Evolutionary conservation across 495 filamentous ascomycete genomes (phyloP), one percentile per base, ranked within the genome.

Genomic region (Cercophora samala): DNA sequence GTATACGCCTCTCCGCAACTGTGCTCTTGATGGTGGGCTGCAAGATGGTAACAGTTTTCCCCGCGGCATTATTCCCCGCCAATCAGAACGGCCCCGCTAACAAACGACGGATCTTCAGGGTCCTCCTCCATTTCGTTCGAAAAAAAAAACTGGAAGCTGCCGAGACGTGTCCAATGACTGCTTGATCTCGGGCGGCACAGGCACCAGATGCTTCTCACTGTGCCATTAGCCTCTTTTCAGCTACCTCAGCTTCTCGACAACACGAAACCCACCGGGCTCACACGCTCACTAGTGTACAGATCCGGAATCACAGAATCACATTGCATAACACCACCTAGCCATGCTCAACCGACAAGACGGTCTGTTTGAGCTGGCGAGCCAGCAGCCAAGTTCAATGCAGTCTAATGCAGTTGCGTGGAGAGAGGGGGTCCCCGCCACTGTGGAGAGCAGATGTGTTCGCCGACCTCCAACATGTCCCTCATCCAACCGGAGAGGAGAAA

Each of bases 41-140:
- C 51, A 52, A 54, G 46, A 64, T 62, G 21, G 55, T 46, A 63
- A 52, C 55, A 26, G 24, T 19, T 22, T 26, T 61, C 26, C 63
- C 54, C 63, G 32, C 60, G 18, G 19, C 58, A 56, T 24, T 65
- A 21, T 61, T 23, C 29, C 64, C 23, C 54, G 37, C 9, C 32
- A 21, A 56, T 53, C 29, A 54, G 24, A 53, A 46, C 15, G 13
- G 37, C 37, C 37, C 37, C 37, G 37, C 37, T 46, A 46, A 56
- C 66, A 64, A 64, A 60, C 25, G 26, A 69, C 54, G 54, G 69
- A 70, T 70, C 69, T 70, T 70, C 69, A 70, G 69, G 69, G 69
- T 70, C 69, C 63, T 70, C 66, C 25, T 63, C 26, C 58, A 23
- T 25, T 32, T 62, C 1, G 8, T 46, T 46, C 37, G 13, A 29